Evolutionary conservation across 148 eudicot species (phyloP).

Genomic region (Persicaria maculosa): DNA sequence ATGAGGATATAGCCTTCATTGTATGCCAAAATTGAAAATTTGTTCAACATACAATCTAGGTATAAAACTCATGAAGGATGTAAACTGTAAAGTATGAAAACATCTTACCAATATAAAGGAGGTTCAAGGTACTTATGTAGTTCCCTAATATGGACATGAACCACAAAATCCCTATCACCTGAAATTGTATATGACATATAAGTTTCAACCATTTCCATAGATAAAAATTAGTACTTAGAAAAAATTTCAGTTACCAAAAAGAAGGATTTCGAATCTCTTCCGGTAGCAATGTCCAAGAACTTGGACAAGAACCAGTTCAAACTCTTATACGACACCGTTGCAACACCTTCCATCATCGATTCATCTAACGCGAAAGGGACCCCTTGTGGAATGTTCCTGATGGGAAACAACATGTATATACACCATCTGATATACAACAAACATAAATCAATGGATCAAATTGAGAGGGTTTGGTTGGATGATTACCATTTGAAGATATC

Average conservation of each 20-base stretch:
- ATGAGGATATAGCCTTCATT: conserved; percentile 23
- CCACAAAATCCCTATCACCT: conserved; percentile 41
- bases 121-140: conserved; percentile 43
- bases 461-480: neutral
- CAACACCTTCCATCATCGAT: conserved; percentile 14
- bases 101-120: conserved; percentile 46
- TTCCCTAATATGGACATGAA: conserved; percentile 39
- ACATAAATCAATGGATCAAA: neutral
- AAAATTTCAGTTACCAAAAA: conserved; percentile 28
- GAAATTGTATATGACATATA: conserved; percentile 6
- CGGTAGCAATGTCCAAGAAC: conserved; percentile 13
- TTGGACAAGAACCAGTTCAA: conserved; percentile 11
- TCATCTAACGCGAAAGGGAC: conserved; percentile 12
- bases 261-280: conserved; percentile 24
- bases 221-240: neutral
- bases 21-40: neutral
- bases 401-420: neutral
- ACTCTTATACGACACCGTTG: neutral
- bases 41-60: neutral
- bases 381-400: conserved; percentile 19
- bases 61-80: neutral
- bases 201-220: neutral
- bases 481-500: conserved; percentile 23
- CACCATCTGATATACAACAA: neutral
- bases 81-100: neutral